phyloP scores from a whole-genome alignment of 306 rosid genomes.

The Fragaria ananassa region DNA sequence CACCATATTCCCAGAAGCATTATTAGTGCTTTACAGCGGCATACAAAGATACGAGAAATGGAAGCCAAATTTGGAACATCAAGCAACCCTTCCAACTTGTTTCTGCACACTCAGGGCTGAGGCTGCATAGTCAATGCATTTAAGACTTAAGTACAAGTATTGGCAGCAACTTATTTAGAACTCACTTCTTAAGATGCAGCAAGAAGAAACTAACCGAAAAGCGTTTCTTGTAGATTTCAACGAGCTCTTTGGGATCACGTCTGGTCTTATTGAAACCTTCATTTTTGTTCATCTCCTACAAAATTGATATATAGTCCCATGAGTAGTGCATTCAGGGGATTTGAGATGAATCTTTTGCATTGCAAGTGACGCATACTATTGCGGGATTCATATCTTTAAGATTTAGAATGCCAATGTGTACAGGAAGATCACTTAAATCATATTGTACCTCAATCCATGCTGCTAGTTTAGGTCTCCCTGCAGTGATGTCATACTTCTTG shows the following conservation, averaged over 20 bases:
- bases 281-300: conserved; percentile 15
- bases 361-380: neutral
- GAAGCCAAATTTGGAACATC: neutral
- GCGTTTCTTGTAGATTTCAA: conserved; percentile 60
- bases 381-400: neutral
- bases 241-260: conserved; percentile 51
- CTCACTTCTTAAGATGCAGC: neutral
- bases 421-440: neutral
- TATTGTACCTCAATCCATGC: conserved; percentile 63
- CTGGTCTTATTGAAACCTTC: conserved; percentile 62
- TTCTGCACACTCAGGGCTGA: neutral
- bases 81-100: neutral
- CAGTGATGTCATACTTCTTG: conserved; percentile 57
- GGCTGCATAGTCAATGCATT: conserved; percentile 7
- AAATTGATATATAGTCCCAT: neutral
- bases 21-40: neutral
- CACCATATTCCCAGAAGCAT: neutral
- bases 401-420: neutral
- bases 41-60: neutral
- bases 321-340: neutral
- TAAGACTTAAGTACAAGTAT: neutral
- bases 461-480: conserved; percentile 62
- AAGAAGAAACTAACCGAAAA: conserved; percentile 30
- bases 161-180: neutral
- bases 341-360: neutral